These are phyloP conservation scores for Mixia osmundae DNA, from an alignment of 1,284 basidiomycete genomes.

Conservation along the genomic window DNA sequence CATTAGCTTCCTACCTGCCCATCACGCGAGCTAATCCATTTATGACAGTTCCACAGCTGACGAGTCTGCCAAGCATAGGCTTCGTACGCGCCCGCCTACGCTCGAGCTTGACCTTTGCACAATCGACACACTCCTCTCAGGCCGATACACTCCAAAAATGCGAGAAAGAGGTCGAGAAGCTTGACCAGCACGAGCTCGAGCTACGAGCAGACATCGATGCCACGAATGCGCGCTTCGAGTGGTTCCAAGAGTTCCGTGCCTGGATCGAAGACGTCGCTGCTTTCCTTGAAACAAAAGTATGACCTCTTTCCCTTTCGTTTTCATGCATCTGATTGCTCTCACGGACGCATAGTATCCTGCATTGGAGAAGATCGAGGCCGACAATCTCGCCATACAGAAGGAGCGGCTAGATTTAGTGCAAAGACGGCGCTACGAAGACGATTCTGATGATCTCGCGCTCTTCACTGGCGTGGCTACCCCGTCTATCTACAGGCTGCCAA, in stretches of 20 bases:
- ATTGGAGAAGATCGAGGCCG: slow-evolving; percentile 63
- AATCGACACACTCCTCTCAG: slow-evolving; percentile 17
- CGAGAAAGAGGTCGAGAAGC: slow-evolving; percentile 38
- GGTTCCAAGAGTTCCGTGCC: slow-evolving; percentile 60
- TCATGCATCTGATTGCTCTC: slow-evolving; percentile 4
- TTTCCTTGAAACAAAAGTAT: slow-evolving; percentile 78
- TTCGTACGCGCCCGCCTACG: slow-evolving; percentile 45
- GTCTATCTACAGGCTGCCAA: slow-evolving; percentile 1
- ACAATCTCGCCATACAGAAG: slow-evolving; percentile 44
- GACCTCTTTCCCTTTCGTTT: slow-evolving; percentile 7
- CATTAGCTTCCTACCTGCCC: slow-evolving; percentile 17
- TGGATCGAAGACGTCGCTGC: slow-evolving; percentile 69
- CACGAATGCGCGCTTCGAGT: slow-evolving; percentile 59
- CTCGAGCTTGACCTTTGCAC: slow-evolving; percentile 35
- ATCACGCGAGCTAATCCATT: slow-evolving; percentile 28
- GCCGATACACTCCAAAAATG: slow-evolving; percentile 18
- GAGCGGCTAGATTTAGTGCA: slow-evolving; percentile 48
- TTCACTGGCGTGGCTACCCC: slow-evolving; percentile 35
- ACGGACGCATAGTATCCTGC: slow-evolving; percentile 39
- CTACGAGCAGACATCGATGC: slow-evolving; percentile 51
- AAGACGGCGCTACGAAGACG: slow-evolving; percentile 42
- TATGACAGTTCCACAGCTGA: slow-evolving; percentile 26
- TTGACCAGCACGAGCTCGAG: slow-evolving; percentile 52
- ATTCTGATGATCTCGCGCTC: slow-evolving; percentile 53
- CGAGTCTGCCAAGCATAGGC: slow-evolving; percentile 36